These are phyloP conservation scores for Phytophthora multivora DNA, from an alignment of 352 stramenopile species.

Conservation along the genomic window DNA sequence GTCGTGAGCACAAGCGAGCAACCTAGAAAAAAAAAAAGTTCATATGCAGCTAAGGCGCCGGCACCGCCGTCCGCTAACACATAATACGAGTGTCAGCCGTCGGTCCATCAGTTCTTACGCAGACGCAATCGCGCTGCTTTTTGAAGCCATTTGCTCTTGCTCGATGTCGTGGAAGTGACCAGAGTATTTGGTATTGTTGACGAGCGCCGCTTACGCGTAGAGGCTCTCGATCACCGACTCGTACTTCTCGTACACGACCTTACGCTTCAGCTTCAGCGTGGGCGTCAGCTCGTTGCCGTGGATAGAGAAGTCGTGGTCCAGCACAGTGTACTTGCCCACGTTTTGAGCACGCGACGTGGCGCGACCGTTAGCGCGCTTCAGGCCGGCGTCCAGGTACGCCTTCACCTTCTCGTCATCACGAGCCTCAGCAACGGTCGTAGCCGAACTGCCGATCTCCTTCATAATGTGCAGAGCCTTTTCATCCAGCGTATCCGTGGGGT, in stretches of 20 bases:
- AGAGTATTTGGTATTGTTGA: constrained; percentile 6
- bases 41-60: constrained; percentile 15
- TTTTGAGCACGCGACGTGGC: constrained; percentile 86
- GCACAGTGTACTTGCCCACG: constrained; percentile 87
- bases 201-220: constrained; percentile 67
- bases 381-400: constrained; percentile 67
- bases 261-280: constrained; percentile 96
- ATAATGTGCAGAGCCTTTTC: constrained; percentile 61
- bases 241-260: constrained; percentile 93
- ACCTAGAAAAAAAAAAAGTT: constrained; percentile 26
- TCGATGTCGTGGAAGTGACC: constrained; percentile 14
- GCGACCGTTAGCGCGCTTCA: constrained; percentile 79
- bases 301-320: constrained; percentile 92
- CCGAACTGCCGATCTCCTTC: constrained; percentile 65
- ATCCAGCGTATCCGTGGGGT: constrained; percentile 84
- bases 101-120: constrained; percentile 5
- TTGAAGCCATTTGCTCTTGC: constrained; percentile 4
- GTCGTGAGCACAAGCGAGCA: constrained; percentile 22
- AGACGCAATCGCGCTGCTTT: neutral
- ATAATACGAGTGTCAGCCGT: constrained; percentile 1
- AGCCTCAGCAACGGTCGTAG: constrained; percentile 74
- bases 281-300: constrained; percentile 93
- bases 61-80: neutral
- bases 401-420: constrained; percentile 80
- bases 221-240: constrained; percentile 86